Conservation (phyloP, 164 flowering plant species). For the Tetrastigma voinierianum region DNA sequence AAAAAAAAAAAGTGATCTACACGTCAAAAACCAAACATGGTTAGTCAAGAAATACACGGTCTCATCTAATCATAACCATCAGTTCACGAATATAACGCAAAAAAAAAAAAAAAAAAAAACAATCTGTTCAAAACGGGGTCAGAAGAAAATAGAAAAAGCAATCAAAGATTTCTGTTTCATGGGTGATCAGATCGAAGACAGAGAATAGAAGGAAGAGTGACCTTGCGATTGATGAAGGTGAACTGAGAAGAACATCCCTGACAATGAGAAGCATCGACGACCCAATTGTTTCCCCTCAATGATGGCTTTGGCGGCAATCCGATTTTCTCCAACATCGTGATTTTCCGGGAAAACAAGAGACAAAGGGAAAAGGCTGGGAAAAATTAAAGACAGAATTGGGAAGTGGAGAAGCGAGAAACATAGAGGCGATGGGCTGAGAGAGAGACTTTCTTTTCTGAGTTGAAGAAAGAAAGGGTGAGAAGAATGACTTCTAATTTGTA, state of each 20-base stretch:
- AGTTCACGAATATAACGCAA: too few species aligned
- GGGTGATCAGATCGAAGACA: neutral
- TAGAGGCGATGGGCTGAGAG: too few species aligned
- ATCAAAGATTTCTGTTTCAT: neutral
- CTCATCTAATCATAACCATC: neutral
- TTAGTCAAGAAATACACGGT: too few species aligned
- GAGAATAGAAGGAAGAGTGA: slow-evolving; percentile 13
- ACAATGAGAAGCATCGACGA: slow-evolving; percentile 88
- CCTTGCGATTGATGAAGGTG: slow-evolving; percentile 98
- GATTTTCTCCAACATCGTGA: slow-evolving; percentile 89
- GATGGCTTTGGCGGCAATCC: slow-evolving; percentile 94
- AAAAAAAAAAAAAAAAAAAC: too few species aligned
- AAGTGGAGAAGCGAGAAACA: neutral
- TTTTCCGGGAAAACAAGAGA: neutral
- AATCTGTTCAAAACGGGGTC: neutral
- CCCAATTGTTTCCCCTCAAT: slow-evolving; percentile 80
- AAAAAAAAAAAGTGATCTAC: too few species aligned
- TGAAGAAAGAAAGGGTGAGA: too few species aligned
- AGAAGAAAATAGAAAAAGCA: neutral
- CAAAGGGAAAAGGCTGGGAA: neutral
- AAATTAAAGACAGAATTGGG: neutral
- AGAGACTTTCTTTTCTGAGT: too few species aligned
- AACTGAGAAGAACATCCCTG: slow-evolving; percentile 96
- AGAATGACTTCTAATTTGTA: too few species aligned
- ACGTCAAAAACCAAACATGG: too few species aligned